Evolutionary conservation across 2,329 filamentous ascomycete genomes (phyloP).

Genomic region (Lachnellula occidentalis): DNA sequence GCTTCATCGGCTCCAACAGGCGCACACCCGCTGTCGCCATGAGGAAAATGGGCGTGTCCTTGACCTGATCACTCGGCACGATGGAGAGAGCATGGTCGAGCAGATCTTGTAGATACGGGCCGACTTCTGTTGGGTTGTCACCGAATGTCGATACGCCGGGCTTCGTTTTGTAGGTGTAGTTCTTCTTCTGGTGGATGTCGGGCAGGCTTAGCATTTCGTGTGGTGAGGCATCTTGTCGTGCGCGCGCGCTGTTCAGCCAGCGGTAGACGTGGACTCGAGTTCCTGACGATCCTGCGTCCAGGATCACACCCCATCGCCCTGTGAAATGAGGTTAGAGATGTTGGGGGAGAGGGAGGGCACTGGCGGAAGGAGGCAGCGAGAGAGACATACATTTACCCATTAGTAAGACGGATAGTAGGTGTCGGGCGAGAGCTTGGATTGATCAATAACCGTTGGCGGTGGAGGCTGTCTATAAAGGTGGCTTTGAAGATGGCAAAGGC

Average conservation of each 20-base stretch:
- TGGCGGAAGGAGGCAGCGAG: not conserved
- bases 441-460: not conserved
- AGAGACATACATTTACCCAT: constrained; percentile 31
- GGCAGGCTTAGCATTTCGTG: constrained; percentile 66
- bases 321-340: not conserved
- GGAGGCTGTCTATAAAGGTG: not conserved
- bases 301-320: constrained; percentile 79
- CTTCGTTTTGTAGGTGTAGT: constrained; percentile 90
- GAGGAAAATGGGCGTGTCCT: constrained; percentile 86
- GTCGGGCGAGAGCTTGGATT: not conserved
- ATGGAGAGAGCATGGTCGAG: constrained; percentile 75
- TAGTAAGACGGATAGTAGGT: constrained; percentile 6
- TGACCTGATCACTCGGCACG: constrained; percentile 69
- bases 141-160: constrained; percentile 92
- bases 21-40: constrained; percentile 96
- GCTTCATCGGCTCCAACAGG: constrained; percentile 68
- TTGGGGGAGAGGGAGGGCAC: constrained; percentile 2
- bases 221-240: constrained; percentile 53
- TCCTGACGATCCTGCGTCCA: constrained; percentile 96
- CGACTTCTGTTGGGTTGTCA: constrained; percentile 67
- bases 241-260: constrained; percentile 75
- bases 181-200: constrained; percentile 73
- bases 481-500: not conserved
- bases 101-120: constrained; percentile 71
- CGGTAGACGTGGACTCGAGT: constrained; percentile 91